These are phyloP conservation scores for Neopestalotiopsis sp. DNA, from an alignment of 2,329 filamentous ascomycete species.

Conservation along the genomic window DNA sequence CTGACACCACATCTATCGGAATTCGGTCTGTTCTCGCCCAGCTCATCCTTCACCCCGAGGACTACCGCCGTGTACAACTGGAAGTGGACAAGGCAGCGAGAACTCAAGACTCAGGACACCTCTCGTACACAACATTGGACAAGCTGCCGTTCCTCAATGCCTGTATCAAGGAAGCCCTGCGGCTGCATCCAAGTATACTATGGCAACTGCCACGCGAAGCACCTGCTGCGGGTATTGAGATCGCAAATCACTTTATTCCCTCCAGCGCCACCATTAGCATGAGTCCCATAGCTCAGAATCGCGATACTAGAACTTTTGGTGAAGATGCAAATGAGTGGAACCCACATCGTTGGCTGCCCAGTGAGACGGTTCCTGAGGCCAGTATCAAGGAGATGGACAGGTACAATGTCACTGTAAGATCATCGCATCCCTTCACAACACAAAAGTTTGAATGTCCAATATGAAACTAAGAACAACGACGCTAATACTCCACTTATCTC, in stretches of 20 bases:
- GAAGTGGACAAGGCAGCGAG: neutral
- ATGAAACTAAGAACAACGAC: neutral
- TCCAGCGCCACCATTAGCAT: neutral
- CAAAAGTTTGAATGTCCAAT: too few relatives aligned
- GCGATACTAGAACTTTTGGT: neutral
- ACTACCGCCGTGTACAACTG: neutral
- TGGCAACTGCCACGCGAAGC: constrained; percentile 5
- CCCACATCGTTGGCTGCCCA: neutral
- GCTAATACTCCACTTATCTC: neutral
- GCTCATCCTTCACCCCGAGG: neutral
- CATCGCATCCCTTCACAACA: neutral
- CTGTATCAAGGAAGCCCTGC: neutral
- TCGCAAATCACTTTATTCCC: neutral
- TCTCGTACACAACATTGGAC: neutral
- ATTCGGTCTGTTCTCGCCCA: neutral
- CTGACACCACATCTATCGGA: neutral
- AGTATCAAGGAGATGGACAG: constrained; percentile 3
- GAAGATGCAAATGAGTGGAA: neutral
- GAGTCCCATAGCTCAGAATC: neutral
- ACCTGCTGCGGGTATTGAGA: neutral
- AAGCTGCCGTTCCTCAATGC: neutral
- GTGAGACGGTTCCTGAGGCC: neutral
- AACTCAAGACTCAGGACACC: neutral
- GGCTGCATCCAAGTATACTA: neutral
- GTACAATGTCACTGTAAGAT: neutral